Percentiles rank a stretch among this genome's conserved stretches.
These are phyloP conservation scores for Saururus chinensis DNA, from an alignment of 164 flowering plant genomes.

Conservation along the genomic window DNA sequence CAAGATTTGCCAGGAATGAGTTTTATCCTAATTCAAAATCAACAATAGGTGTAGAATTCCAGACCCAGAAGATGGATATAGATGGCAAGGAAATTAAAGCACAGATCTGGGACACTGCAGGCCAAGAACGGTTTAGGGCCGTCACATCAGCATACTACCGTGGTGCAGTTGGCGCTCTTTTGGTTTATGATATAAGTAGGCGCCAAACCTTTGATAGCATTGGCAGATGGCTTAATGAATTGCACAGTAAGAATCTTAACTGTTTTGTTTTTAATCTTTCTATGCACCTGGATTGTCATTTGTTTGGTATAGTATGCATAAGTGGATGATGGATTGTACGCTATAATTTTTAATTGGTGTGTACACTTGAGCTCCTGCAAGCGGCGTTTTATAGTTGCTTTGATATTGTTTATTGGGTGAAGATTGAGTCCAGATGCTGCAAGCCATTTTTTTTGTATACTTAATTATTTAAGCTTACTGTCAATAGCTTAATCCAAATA, in stretches of 20 bases:
- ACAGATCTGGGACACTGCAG: conserved; percentile 73
- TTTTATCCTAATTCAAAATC: conserved; percentile 63
- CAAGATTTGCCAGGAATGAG: conserved; percentile 62
- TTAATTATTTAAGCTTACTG: too few species aligned
- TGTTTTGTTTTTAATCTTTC: background rate
- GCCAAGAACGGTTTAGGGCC: conserved; percentile 68
- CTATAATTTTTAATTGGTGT: too few species aligned
- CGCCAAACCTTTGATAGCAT: conserved; percentile 64
- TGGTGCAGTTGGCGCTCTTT: conserved; percentile 65
- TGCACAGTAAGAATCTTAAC: conserved; percentile 36
- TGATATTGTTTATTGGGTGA: too few species aligned
- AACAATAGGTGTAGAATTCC: conserved; percentile 68
- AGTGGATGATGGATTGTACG: background rate
- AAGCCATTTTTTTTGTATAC: too few species aligned
- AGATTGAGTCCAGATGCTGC: too few species aligned
- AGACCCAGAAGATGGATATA: conserved; percentile 58
- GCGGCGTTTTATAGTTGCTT: too few species aligned
- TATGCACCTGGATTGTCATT: background rate
- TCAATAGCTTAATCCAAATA: too few species aligned
- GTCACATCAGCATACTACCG: conserved; percentile 67
- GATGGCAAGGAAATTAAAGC: conserved; percentile 65
- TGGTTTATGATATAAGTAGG: conserved; percentile 60
- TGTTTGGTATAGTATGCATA: background rate
- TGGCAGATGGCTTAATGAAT: conserved; percentile 68
- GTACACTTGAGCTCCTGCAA: too few species aligned